These are phyloP conservation scores for Canavalia gladiata DNA, from an alignment of 306 rosid species.

Conservation along the genomic window DNA sequence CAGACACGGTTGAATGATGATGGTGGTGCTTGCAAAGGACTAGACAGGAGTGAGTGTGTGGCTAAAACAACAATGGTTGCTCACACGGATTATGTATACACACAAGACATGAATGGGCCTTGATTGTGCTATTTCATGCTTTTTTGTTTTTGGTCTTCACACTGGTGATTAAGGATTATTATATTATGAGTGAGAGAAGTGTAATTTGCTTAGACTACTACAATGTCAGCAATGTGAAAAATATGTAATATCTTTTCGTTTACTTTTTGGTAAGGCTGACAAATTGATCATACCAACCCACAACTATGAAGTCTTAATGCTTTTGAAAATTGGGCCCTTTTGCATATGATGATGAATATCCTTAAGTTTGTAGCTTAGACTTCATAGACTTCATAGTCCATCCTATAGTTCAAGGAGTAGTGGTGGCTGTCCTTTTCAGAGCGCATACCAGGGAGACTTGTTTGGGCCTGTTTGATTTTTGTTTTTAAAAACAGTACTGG, in stretches of 20 bases:
- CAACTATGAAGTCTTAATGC: neutral
- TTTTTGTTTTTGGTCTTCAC: neutral
- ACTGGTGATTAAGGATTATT: neutral
- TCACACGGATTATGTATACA: constrained; percentile 71
- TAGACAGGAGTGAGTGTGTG: constrained; percentile 57
- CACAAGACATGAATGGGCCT: constrained; percentile 59
- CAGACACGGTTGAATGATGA: constrained; percentile 43
- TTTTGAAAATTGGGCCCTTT: neutral
- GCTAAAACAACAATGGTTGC: constrained; percentile 59
- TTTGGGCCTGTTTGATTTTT: no score
- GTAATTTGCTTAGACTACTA: constrained; percentile 33
- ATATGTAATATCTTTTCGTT: neutral
- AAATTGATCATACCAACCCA: constrained; percentile 4
- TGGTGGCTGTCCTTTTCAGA: constrained; percentile 17
- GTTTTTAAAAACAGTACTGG: no score
- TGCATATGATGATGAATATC: no score
- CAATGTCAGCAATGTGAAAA: constrained; percentile 9
- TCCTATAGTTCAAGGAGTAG: neutral
- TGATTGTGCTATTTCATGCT: constrained; percentile 39
- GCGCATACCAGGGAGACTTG: neutral
- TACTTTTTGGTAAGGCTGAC: constrained; percentile 14
- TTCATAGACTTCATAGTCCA: neutral
- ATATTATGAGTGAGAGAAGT: constrained; percentile 7
- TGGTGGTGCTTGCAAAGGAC: constrained; percentile 57
- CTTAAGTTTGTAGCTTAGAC: neutral